Evolutionary conservation across 768 basidiomycete genomes (phyloP).

Genomic region (Ephemerocybe angulata): DNA sequence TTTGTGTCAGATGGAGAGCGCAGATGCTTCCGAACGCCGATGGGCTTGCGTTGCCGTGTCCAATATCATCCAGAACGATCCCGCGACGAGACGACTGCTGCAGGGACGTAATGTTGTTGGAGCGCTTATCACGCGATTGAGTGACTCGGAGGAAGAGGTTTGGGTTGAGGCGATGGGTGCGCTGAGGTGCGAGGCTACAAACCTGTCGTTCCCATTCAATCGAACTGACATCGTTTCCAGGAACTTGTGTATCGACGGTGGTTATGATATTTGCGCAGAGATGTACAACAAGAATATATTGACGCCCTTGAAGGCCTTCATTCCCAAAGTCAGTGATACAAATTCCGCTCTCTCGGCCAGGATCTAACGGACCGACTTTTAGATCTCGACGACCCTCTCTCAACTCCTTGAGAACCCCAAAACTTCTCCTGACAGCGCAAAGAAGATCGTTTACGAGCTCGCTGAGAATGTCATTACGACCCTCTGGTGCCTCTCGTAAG

Average conservation of each 20-base stretch:
- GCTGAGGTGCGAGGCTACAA: slow-evolving; percentile 69
- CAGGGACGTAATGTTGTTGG: slow-evolving; percentile 92
- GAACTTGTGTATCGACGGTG: slow-evolving; percentile 92
- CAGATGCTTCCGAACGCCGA: slow-evolving; percentile 77
- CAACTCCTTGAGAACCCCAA: slow-evolving; percentile 61
- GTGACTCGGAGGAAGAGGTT: slow-evolving; percentile 89
- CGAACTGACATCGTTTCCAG: too few species aligned
- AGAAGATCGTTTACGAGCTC: slow-evolving; percentile 79
- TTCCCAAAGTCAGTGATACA: slow-evolving; percentile 60
- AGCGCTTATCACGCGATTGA: slow-evolving; percentile 78
- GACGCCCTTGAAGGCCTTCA: slow-evolving; percentile 66
- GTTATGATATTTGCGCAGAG: slow-evolving; percentile 91
- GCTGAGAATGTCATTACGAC: slow-evolving; percentile 91
- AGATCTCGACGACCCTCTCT: slow-evolving; percentile 75
- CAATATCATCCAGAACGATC: slow-evolving; percentile 92
- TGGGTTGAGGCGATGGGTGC: slow-evolving; percentile 86
- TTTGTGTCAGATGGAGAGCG: slow-evolving; percentile 74
- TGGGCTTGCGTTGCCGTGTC: slow-evolving; percentile 98
- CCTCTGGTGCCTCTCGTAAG: slow-evolving; percentile 93
- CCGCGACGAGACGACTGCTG: slow-evolving; percentile 82
- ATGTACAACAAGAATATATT: slow-evolving; percentile 97
- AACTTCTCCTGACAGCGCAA: slow-evolving; percentile 62
- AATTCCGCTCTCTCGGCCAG: neutral
- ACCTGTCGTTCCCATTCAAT: slow-evolving; percentile 1
- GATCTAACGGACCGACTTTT: neutral